A percentile compares a stretch with the other conserved stretches of the same genome.
These are phyloP conservation scores for Blastobotrys elegans DNA, from an alignment of 1,139 yeast genomes.

Conservation along the genomic window DNA sequence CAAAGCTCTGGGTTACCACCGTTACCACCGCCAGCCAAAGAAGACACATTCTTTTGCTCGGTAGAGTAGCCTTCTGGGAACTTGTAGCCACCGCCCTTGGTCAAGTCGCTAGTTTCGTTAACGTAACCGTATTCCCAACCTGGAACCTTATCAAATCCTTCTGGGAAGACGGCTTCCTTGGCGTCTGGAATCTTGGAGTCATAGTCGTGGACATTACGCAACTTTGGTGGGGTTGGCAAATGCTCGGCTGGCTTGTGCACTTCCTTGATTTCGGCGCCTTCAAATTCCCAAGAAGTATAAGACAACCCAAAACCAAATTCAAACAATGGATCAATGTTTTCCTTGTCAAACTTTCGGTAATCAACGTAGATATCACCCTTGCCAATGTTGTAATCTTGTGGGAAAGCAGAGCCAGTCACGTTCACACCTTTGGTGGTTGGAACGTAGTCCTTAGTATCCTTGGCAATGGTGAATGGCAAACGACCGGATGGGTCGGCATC, in stretches of 20 bases:
- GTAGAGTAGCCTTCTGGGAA: constrained; percentile 51
- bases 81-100: constrained; percentile 38
- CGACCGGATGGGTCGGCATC: constrained; percentile 57
- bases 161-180: constrained; percentile 47
- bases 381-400: constrained; percentile 37
- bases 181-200: constrained; percentile 41
- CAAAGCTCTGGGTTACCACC: constrained; percentile 50
- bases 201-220: constrained; percentile 28
- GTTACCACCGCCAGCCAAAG: constrained; percentile 53
- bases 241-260: constrained; percentile 43
- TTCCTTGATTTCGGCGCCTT: constrained; percentile 36
- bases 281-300: constrained; percentile 35
- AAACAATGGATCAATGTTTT: constrained; percentile 51
- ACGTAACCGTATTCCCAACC: constrained; percentile 31
- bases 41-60: constrained; percentile 32
- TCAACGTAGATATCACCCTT: constrained; percentile 40
- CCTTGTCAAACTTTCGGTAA: constrained; percentile 51
- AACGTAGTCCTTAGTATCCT: constrained; percentile 50
- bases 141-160: constrained; percentile 17
- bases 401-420: constrained; percentile 21
- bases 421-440: constrained; percentile 43
- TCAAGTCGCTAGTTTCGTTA: constrained; percentile 18
- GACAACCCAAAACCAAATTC: constrained; percentile 62
- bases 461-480: constrained; percentile 59
- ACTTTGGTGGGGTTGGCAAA: constrained; percentile 48